Conservation (phyloP, 441 rosid species). For the Brassica balearica region DNA sequence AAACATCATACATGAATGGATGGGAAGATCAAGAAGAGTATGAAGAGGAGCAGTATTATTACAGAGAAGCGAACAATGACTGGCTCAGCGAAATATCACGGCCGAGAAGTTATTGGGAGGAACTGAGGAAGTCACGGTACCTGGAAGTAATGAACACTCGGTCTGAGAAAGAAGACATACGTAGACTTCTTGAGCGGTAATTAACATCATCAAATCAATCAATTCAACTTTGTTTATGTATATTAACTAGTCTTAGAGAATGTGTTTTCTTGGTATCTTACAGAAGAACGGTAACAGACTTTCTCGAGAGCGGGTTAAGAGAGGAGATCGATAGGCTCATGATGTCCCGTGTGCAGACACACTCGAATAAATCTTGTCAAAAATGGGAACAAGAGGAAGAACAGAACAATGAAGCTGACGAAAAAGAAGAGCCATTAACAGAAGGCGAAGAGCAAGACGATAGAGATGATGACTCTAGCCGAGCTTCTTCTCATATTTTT, state of each 20-base stretch:
- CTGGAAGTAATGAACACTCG: constrained; percentile 60
- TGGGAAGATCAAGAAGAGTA: constrained; percentile 36
- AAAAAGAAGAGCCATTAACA: constrained; percentile 19
- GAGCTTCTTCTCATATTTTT: constrained; percentile 46
- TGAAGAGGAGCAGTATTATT: constrained; percentile 38
- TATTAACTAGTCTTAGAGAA: not conserved
- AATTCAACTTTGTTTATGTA: not conserved
- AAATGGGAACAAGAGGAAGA: constrained; percentile 39
- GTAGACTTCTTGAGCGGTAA: constrained; percentile 81
- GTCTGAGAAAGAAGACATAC: constrained; percentile 65
- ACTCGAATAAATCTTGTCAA: constrained; percentile 33
- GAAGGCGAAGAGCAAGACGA: constrained; percentile 31
- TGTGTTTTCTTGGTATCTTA: constrained; percentile 4
- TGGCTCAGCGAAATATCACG: constrained; percentile 79
- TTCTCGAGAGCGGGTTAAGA: constrained; percentile 69
- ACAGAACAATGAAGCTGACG: constrained; percentile 29
- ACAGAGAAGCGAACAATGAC: constrained; percentile 50
- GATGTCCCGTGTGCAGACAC: constrained; percentile 53
- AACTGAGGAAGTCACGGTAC: constrained; percentile 72
- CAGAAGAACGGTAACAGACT: constrained; percentile 86
- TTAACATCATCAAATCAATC: constrained; percentile 9
- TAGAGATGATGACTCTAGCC: constrained; percentile 40
- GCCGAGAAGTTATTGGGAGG: constrained; percentile 91
- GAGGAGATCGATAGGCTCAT: constrained; percentile 69
- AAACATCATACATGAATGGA: constrained; percentile 23